Evolutionary conservation across 2,329 filamentous ascomycete species (phyloP), one percentile per base, ranked within the genome.

Genomic region (Aspergillus oerlinghausenensis): DNA sequence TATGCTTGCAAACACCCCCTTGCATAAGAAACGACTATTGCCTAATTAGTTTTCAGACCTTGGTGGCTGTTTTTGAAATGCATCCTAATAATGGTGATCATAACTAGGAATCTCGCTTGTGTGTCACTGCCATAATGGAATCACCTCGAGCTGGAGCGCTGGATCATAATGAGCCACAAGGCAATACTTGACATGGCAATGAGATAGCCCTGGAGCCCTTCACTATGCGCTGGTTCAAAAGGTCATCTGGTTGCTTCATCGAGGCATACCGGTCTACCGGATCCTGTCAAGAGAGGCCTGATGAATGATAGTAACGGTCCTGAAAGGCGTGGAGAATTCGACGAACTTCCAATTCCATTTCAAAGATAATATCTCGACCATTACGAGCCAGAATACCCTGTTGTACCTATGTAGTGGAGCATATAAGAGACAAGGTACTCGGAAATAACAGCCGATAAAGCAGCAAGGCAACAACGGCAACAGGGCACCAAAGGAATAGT

Each of bases 1-100:
- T 52, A 56, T 55, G 38, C 56, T 63, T 63, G 61, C 57, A 60
- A 63, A 56, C 58, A 11, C 63, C 61, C 62, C 59, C 64, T 59
- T 57, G 32, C 32, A 7, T 6, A 17, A 17, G 14, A 17, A 17
- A 7, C 5, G 14, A 38, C 5, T 5, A 38, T 38, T 38, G 14
- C 4, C 11, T 14, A 32, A 2, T 4, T 32, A 32, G 11, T 14
- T 4, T 17, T 14, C 32, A 38, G 32, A 7, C 5, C 14, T 17
- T 17, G 5, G 5, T 17, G 5, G 14, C 14, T 14, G 32, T 17
- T 38, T 38, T 7, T 38, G 32, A 38, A 17, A 38, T 17, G 1
- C 32, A 38, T 17, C 14, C 32, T 38, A 38, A 38, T 38, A 17
- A 17, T 38, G 5, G 32, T 38, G 32, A 17, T 17, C 14, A 38